A percentile compares a stretch with the other conserved stretches of the same genome.
Evolutionary conservation across 83 land plant species (phyloP).

Genomic region (Picea abies): DNA sequence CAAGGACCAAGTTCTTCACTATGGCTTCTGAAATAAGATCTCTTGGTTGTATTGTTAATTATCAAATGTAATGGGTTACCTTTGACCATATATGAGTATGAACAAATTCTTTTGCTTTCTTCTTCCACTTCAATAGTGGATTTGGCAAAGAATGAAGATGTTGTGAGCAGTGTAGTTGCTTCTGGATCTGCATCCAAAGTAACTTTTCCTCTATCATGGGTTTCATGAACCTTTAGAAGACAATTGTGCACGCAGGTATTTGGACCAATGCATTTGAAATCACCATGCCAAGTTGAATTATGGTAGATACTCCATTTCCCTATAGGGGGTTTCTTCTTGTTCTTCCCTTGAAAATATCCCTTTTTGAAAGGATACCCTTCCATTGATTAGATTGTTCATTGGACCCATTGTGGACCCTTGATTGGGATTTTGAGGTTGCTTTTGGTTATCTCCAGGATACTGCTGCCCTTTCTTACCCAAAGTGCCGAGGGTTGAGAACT

Average conservation of each 20-base stretch:
- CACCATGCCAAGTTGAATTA: background rate
- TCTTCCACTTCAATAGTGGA: background rate
- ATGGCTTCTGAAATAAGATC: background rate
- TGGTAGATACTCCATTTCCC: background rate
- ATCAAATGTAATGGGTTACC: background rate
- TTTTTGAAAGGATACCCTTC: background rate
- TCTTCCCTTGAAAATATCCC: background rate
- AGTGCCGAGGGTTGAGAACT: background rate
- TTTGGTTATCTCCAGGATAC: no score
- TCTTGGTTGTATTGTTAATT: background rate
- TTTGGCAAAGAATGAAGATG: background rate
- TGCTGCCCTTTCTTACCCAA: no score
- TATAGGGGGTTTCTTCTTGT: background rate
- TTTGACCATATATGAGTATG: background rate
- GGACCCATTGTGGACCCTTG: no score
- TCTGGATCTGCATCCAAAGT: background rate
- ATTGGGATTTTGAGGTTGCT: no score
- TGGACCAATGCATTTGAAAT: no score
- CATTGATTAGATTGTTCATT: background rate
- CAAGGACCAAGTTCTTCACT: background rate
- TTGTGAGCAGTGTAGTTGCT: background rate
- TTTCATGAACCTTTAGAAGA: background rate
- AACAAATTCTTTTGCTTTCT: background rate
- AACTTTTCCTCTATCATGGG: background rate
- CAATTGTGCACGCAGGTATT: background rate